Conservation (phyloP, 2,329 filamentous ascomycete species). For the Metarhizium robertsii region DNA sequence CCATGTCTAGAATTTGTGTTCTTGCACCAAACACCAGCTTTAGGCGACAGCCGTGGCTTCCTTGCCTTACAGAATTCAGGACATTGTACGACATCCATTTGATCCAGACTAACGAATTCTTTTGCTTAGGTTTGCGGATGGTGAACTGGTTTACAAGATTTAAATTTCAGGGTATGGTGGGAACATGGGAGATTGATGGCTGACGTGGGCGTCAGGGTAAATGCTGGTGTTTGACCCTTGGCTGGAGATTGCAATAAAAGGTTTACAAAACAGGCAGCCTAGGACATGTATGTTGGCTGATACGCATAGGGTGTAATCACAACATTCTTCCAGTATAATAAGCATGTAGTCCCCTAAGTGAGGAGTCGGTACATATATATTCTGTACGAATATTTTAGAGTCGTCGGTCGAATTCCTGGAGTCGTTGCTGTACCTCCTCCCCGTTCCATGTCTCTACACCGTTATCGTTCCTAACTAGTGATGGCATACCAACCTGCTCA, state of each 20-base stretch:
- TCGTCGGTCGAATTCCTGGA: slow-evolving; percentile 39
- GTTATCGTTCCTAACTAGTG: slow-evolving; percentile 33
- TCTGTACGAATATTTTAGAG: slow-evolving; percentile 16
- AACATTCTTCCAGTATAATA: not conserved
- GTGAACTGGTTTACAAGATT: slow-evolving; percentile 62
- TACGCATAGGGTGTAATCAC: too few relatives aligned
- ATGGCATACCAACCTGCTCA: slow-evolving; percentile 82
- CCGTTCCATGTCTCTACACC: slow-evolving; percentile 55
- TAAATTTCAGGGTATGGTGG: slow-evolving; percentile 23
- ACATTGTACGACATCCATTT: not conserved
- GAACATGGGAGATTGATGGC: not conserved
- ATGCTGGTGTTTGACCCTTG: too few relatives aligned
- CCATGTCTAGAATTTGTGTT: not conserved
- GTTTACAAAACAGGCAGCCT: too few relatives aligned
- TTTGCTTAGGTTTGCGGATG: slow-evolving; percentile 42
- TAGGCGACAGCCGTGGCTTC: not conserved
- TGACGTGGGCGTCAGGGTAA: not conserved
- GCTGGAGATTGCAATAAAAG: too few relatives aligned
- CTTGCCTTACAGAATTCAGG: not conserved
- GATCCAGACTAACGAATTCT: not conserved
- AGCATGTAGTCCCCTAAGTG: not conserved
- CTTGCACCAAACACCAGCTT: not conserved
- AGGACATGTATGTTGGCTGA: too few relatives aligned
- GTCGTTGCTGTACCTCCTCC: slow-evolving; percentile 39
- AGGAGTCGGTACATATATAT: not conserved